Evolutionary conservation across 164 flowering plant species (phyloP), one percentile per base, ranked within the genome.

Genomic region (Malania oleifera): DNA sequence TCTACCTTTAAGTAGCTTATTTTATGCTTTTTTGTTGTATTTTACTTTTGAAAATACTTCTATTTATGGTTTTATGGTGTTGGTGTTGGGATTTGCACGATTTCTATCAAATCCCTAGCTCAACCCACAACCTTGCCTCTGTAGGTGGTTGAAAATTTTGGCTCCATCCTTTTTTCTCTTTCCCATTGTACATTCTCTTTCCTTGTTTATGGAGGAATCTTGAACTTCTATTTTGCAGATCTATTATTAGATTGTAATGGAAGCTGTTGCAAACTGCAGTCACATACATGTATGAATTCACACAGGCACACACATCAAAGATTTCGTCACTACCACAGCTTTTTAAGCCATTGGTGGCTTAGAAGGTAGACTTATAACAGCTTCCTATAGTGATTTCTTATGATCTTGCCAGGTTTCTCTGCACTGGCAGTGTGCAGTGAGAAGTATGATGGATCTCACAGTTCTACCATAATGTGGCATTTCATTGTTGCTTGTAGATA

Each of bases 401-500:
- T 72, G 87, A 76, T 77, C 83, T 86, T 82, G 82, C 89, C 93
- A 89, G 96, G 96, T 89, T 86, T 89, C 89, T 82, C 91, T 80
- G 86, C 59, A 82, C 84, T 87, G 91, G 69, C 81, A 90, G 97
- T 93, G 97, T 93, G 80, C 97, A 85, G 96, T 62, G 97, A 93
- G 95, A 90, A 93, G 98, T 93, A 89, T 93, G 91, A 82, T 84
- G 89, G 86, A 77, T 86, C 95, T 62, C 38, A 89, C 91, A 92
- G 22, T 56, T 39, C 23, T 39, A 51, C 10, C 13, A 23, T 7
- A 35, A 50, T 48, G 52, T 20, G 26, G 14, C 24, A 48, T 48
- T 24, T 48, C 9, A 48, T 48, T 20, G 7, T 9, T 48, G 10
- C 9, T 48, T 48, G 26, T 48, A n/a, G n/a, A n/a, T n/a, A n/a